Evolutionary conservation across 768 basidiomycete species (phyloP).

Genomic region (Calocera viscosa): DNA sequence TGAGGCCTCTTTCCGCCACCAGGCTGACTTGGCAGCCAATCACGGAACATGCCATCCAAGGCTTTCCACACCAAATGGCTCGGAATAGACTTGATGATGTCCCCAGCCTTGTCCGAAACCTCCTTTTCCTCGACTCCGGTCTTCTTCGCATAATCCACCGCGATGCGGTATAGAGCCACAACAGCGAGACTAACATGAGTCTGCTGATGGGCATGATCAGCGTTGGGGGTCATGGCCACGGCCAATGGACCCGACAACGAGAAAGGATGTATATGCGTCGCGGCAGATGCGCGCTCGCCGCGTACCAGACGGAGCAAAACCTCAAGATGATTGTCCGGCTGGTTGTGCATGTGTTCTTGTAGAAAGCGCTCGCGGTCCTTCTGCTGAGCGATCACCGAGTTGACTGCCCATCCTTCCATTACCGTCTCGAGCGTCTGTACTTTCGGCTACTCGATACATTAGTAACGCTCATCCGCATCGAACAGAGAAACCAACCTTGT

Average conservation of each 20-base stretch:
- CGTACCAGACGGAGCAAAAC: constrained; percentile 85
- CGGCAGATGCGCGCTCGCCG: constrained; percentile 60
- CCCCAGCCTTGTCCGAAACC: constrained; percentile 64
- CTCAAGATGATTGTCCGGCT: constrained; percentile 76
- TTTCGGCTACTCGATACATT: constrained; percentile 31
- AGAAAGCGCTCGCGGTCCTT: constrained; percentile 79
- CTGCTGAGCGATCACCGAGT: constrained; percentile 61
- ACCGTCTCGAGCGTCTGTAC: constrained; percentile 85
- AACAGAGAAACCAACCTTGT: constrained; percentile 55
- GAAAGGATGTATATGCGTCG: constrained; percentile 32
- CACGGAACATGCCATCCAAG: constrained; percentile 88
- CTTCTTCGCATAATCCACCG: constrained; percentile 67
- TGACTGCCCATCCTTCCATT: constrained; percentile 78
- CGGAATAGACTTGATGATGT: constrained; percentile 83
- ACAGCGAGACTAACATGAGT: constrained; percentile 91
- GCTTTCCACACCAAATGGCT: constrained; percentile 79
- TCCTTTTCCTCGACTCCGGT: constrained; percentile 40
- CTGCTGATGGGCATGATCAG: constrained; percentile 76
- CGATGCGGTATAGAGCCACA: constrained; percentile 76
- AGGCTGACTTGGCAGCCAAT: constrained; percentile 26
- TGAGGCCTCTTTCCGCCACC: background rate
- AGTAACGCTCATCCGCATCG: constrained; percentile 8
- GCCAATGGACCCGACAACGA: constrained; percentile 43
- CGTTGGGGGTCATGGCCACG: constrained; percentile 56
- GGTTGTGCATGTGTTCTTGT: constrained; percentile 69